These are phyloP conservation scores for Coix lacrymajobi DNA, from an alignment of 176 grass and related monocot species.

Conservation along the genomic window DNA sequence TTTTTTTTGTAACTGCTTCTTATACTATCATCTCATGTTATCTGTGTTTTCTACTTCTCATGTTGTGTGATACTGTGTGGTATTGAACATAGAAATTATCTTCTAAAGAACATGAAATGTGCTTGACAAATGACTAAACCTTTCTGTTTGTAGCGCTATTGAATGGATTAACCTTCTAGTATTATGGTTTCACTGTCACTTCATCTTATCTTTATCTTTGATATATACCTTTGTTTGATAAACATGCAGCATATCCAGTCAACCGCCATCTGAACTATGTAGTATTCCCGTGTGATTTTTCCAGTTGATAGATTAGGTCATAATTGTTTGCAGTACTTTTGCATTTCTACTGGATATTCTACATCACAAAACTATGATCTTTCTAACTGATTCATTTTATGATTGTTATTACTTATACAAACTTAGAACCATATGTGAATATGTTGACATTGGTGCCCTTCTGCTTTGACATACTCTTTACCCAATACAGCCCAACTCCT, in stretches of 20 bases:
- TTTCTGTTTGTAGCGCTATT: neutral
- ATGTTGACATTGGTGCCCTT: neutral
- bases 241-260: neutral
- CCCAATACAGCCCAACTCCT: neutral
- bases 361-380: neutral
- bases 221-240: neutral
- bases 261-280: neutral
- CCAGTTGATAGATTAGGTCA: neutral
- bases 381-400: conserved; percentile 7
- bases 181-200: neutral
- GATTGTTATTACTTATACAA: neutral
- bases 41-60: neutral
- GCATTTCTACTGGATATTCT: neutral
- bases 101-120: neutral
- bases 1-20: neutral
- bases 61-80: neutral
- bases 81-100: neutral
- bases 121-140: neutral
- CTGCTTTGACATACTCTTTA: neutral
- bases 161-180: neutral
- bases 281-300: neutral
- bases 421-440: neutral
- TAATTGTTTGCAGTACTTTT: neutral
- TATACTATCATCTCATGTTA: neutral
- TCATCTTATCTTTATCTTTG: neutral